Evolutionary conservation across 345 rosid species (phyloP).

Genomic region (Populus pruinosa): DNA sequence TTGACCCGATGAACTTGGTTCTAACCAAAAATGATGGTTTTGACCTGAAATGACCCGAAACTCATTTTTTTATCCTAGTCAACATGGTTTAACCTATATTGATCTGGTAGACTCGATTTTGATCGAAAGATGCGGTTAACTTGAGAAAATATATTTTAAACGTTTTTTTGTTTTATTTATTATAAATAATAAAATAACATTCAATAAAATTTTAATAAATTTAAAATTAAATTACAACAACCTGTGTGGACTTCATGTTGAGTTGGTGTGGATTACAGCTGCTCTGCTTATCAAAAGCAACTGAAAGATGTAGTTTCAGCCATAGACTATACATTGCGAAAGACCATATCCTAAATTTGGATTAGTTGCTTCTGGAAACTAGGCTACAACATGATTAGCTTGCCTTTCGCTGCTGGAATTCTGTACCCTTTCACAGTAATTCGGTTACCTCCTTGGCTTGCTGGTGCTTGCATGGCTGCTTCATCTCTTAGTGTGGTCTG

Average conservation of each 20-base stretch:
- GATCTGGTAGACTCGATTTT: too few species aligned
- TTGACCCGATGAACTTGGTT: too few species aligned
- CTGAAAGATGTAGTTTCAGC: background rate
- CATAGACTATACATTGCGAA: background rate
- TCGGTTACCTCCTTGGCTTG: background rate
- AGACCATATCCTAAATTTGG: background rate
- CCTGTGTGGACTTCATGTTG: background rate
- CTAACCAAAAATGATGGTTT: too few species aligned
- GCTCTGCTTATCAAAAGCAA: background rate
- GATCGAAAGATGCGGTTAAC: too few species aligned
- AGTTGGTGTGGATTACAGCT: background rate
- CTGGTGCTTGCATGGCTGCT: background rate
- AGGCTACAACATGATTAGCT: background rate
- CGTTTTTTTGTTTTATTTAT: too few species aligned
- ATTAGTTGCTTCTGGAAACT: background rate
- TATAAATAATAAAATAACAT: too few species aligned
- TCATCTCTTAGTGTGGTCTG: slow-evolving; percentile 1
- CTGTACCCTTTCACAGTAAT: background rate
- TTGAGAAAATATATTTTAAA: too few species aligned
- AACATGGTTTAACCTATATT: too few species aligned
- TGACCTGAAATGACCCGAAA: too few species aligned
- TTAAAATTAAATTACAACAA: too few species aligned
- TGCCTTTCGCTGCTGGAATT: slow-evolving; percentile 8
- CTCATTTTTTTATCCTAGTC: too few species aligned
- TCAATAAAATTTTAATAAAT: too few species aligned